A percentile compares a stretch with the other conserved stretches of the same genome.
phyloP scores from a whole-genome alignment of 2,329 filamentous ascomycete genomes.

The Aspergillus candidus region DNA sequence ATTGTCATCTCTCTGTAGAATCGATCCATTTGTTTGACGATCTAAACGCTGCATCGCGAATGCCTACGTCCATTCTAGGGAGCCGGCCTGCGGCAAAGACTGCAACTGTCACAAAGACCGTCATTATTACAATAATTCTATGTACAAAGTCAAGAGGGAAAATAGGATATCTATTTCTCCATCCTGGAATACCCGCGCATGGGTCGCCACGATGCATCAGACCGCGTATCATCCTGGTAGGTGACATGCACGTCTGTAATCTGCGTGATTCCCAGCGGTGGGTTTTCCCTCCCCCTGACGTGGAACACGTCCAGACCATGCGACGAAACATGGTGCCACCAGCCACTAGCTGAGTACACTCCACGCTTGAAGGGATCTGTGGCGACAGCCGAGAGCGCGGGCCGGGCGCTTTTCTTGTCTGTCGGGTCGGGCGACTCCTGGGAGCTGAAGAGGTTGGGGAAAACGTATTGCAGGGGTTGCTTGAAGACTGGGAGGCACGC shows the following conservation, averaged over 20 bases:
- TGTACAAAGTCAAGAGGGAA: too few relatives aligned
- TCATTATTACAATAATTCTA: too few relatives aligned
- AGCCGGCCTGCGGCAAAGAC: too few relatives aligned
- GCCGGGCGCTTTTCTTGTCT: not conserved
- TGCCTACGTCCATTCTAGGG: too few relatives aligned
- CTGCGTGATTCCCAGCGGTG: not conserved
- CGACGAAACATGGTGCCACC: slow-evolving; percentile 3
- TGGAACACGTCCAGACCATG: not conserved
- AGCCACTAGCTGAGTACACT: not conserved
- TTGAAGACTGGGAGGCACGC: slow-evolving; percentile 36
- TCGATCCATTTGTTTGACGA: too few relatives aligned
- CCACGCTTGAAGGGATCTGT: too few relatives aligned
- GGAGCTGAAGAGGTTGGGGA: slow-evolving; percentile 12
- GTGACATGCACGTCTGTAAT: slow-evolving; percentile 1
- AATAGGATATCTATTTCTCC: not conserved
- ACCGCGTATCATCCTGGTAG: slow-evolving; percentile 5
- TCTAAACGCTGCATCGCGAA: too few relatives aligned
- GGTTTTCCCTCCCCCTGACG: not conserved
- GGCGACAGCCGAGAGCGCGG: too few relatives aligned
- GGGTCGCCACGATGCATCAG: slow-evolving; percentile 2
- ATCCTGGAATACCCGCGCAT: not conserved
- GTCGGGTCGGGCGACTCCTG: not conserved
- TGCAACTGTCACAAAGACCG: too few relatives aligned
- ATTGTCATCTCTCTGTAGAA: too few relatives aligned
- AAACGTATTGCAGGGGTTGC: slow-evolving; percentile 20